phyloP scores from a whole-genome alignment of 1,284 basidiomycete genomes.

The Cryptococcus neoformans region DNA sequence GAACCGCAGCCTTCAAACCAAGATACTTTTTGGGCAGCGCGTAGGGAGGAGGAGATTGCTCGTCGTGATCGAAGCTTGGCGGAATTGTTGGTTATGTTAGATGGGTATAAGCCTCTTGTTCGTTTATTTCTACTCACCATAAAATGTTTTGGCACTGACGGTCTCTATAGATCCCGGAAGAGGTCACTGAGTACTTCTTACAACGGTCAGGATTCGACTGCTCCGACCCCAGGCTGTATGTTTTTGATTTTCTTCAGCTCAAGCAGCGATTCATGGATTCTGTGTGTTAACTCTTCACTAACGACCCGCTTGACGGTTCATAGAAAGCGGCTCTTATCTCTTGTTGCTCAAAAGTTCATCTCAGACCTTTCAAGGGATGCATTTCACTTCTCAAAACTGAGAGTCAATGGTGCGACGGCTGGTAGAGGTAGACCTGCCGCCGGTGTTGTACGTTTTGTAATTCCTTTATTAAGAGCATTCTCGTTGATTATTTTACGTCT shows the following conservation, averaged over 20 bases:
- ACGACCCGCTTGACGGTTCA: not conserved
- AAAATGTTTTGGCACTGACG: constrained; percentile 3
- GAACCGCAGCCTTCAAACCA: not conserved
- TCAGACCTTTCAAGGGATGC: constrained; percentile 96
- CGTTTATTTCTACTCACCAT: constrained; percentile 31
- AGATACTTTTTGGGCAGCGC: constrained; percentile 18
- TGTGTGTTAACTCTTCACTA: not conserved
- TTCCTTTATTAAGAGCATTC: not conserved
- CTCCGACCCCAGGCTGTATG: constrained; percentile 81
- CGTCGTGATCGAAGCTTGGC: constrained; percentile 72
- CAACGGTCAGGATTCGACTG: constrained; percentile 96
- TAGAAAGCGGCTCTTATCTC: constrained; percentile 88
- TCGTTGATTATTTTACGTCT: too few species aligned
- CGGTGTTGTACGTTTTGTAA: constrained; percentile 18
- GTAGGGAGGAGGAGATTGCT: constrained; percentile 62
- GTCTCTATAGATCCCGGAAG: constrained; percentile 78
- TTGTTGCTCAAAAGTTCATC: constrained; percentile 98
- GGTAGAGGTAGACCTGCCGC: constrained; percentile 46
- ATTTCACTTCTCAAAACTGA: constrained; percentile 94
- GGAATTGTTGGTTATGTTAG: constrained; percentile 92
- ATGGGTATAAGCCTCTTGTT: constrained; percentile 94
- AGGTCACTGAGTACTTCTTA: constrained; percentile 97
- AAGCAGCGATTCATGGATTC: not conserved
- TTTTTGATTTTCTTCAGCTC: not conserved
- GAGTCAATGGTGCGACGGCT: constrained; percentile 56